Evolutionary conservation across 768 basidiomycete species (phyloP), one percentile per base, ranked within the genome.

Genomic region (Cystobasidiopsis lactophilus): DNA sequence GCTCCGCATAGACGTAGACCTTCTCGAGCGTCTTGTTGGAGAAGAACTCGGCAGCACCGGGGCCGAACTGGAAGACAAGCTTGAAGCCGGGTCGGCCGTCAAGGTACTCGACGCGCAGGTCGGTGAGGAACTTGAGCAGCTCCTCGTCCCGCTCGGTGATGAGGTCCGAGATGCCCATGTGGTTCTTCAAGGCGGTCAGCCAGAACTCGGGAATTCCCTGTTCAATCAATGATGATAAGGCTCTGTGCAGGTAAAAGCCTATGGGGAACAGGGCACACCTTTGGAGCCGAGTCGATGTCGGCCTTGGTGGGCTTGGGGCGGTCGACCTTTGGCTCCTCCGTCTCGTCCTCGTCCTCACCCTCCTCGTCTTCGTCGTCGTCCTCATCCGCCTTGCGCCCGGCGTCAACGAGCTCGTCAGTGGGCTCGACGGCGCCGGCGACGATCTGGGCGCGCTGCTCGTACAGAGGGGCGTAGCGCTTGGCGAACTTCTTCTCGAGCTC

Each of bases 131-230:
- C 68, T 83, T 84, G 64, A 98, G 77, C 7, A 86, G 89, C 77
- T 56, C 68, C 63, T 71, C 85, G 66, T 98, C 91, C 52, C 82
- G 79, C 62, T 96, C 88, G 24, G 85, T 91, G 71, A 96, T 85
- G 64, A 88, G 72, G 19, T 89, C 86, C 40, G 74, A 73, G 52
- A 95, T 73, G 47, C 77, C 84, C 51, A 80, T 67, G 66, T 96
- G 88, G 69, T 93, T 96, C 59, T 82, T 78, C 51, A 96, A 73
- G 2, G 88, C 85, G 1, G 93, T 96, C 61, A 93, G 77, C 91
- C 91, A 98, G 75, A 98, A 98, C 62, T 91, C 81, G 49, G 89
- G 85, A 60, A 98, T 84, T 50, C 79, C 73, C 63, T 68, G 66
- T 52, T 64, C 4, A 16, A 9, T 9, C 45, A 30, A 26, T 4